Conservation (phyloP, 768 basidiomycete genomes). For the Leccinum rimulosum region DNA sequence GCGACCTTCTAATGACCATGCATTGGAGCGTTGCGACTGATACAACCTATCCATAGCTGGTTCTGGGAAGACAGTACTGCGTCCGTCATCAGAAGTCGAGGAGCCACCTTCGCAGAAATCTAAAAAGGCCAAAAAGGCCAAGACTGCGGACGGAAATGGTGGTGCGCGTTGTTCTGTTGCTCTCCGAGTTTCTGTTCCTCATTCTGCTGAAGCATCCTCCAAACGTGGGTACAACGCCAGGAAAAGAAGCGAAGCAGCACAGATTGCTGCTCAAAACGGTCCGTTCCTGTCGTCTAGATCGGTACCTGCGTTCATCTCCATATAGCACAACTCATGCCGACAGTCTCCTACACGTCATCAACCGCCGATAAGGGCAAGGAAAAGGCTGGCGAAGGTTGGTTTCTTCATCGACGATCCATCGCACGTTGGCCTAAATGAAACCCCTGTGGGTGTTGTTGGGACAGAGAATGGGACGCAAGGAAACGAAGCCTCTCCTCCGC, state of each 20-base stretch:
- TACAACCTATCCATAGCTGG: too few relatives aligned
- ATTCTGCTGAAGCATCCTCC: slow-evolving; percentile 36
- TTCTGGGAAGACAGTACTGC: too few relatives aligned
- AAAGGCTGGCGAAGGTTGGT: slow-evolving; percentile 39
- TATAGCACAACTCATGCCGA: slow-evolving; percentile 46
- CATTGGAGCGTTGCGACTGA: too few relatives aligned
- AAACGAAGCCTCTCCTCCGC: slow-evolving; percentile 31
- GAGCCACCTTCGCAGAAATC: slow-evolving; percentile 42
- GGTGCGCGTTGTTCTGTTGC: slow-evolving; percentile 21
- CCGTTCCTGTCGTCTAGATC: slow-evolving; percentile 15
- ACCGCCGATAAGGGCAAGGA: slow-evolving; percentile 45
- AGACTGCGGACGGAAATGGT: slow-evolving; percentile 34
- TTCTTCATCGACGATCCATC: not conserved
- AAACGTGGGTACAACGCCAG: slow-evolving; percentile 70
- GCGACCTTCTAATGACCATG: too few relatives aligned
- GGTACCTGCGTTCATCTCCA: slow-evolving; percentile 15
- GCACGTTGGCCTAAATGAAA: slow-evolving; percentile 10
- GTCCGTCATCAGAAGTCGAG: slow-evolving; percentile 38
- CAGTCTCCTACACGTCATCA: slow-evolving; percentile 40
- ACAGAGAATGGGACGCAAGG: slow-evolving; percentile 30
- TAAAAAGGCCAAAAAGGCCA: slow-evolving; percentile 46
- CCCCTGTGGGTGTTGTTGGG: slow-evolving; percentile 31
- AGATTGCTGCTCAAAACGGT: slow-evolving; percentile 67
- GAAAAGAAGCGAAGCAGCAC: slow-evolving; percentile 70
- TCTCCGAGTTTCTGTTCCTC: slow-evolving; percentile 9